Evolutionary conservation across 73 alveolate species (phyloP).

Genomic region (Paramecium pentaurelia): DNA sequence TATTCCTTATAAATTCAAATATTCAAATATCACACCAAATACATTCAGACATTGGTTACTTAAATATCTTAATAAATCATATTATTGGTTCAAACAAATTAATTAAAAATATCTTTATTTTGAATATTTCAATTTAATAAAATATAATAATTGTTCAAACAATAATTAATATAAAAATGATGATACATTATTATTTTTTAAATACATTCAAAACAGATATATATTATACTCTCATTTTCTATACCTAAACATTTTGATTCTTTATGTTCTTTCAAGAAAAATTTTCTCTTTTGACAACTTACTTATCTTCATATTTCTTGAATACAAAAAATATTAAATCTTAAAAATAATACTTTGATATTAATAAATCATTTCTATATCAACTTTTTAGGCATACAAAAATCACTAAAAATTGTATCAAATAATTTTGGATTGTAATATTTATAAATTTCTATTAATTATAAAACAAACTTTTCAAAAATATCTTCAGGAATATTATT

Average conservation of each 20-base stretch:
- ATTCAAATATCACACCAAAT: neutral
- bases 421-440: neutral
- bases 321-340: neutral
- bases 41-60: neutral
- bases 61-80: neutral
- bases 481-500: neutral
- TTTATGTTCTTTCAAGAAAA: neutral
- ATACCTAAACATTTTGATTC: neutral
- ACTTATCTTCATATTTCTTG: neutral
- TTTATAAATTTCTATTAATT: neutral
- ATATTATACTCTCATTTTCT: no score
- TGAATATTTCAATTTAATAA: neutral
- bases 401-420: neutral
- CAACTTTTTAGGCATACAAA: neutral
- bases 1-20: neutral
- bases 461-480: neutral
- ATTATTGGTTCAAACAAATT: neutral
- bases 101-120: neutral
- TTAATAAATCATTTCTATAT: neutral
- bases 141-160: neutral
- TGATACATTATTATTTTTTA: neutral
- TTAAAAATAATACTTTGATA: neutral
- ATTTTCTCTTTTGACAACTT: neutral
- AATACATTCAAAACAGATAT: neutral
- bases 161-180: neutral